Conservation (phyloP, 1,139 yeast species). For the Hemisphaericaspora xylanilytica region DNA sequence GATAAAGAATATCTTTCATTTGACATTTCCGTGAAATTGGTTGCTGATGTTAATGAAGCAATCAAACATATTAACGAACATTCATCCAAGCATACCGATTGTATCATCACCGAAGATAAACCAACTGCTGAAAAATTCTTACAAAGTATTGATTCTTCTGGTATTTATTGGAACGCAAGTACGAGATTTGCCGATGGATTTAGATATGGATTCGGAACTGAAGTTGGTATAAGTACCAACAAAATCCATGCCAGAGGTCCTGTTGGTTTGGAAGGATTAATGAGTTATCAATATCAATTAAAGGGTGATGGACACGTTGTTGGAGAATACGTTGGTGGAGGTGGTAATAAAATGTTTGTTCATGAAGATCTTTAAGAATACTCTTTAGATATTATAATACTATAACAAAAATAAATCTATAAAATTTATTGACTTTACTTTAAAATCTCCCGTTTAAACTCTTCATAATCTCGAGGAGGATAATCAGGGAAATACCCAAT, state of each 20-base stretch:
- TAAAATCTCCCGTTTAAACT: conserved; percentile 20
- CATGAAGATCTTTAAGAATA: conserved; percentile 48
- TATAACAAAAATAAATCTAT: no score
- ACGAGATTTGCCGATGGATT: conserved; percentile 98
- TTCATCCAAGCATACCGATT: conserved; percentile 95
- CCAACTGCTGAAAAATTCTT: conserved; percentile 70
- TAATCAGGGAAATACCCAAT: conserved; percentile 36
- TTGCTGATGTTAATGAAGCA: conserved; percentile 63
- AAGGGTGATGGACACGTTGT: conserved; percentile 92
- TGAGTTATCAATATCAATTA: conserved; percentile 90
- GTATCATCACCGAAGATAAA: conserved; percentile 76
- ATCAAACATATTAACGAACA: conserved; percentile 81
- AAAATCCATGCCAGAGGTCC: conserved; percentile 99
- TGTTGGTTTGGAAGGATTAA: conserved; percentile 94
- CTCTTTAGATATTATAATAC: no score
- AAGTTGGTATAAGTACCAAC: conserved; percentile 95
- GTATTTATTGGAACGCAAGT: conserved; percentile 98
- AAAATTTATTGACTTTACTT: no score
- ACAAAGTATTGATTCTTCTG: conserved; percentile 89
- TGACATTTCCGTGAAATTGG: conserved; percentile 72
- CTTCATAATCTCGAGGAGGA: conserved; percentile 39
- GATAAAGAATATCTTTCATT: conserved; percentile 79
- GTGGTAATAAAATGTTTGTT: conserved; percentile 77
- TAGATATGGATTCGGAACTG: conserved; percentile 97
- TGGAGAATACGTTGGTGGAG: conserved; percentile 88